These are phyloP conservation scores for Colletotrichum sp. DNA, from an alignment of 2,329 filamentous ascomycete genomes.

Conservation along the genomic window DNA sequence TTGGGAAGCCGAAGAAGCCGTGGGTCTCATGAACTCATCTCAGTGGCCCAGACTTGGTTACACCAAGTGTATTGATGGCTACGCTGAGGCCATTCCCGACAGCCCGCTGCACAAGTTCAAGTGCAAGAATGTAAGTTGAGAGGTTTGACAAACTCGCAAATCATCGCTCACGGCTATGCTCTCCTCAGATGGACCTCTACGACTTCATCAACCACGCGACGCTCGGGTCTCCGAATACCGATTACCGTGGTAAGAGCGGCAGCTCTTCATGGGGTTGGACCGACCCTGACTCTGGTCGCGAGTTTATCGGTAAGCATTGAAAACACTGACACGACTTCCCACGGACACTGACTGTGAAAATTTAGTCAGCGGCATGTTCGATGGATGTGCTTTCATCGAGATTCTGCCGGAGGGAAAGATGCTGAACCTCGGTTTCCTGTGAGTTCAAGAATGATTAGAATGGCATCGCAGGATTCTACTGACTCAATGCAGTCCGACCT, in stretches of 20 bases:
- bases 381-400: slow-evolving; percentile 51
- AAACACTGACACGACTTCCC: no score
- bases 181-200: slow-evolving; percentile 47
- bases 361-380: slow-evolving; percentile 30
- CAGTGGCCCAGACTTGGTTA: slow-evolving; percentile 26
- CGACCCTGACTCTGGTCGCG: slow-evolving; percentile 37
- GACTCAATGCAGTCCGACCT: slow-evolving; percentile 6
- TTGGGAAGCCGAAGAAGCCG: slow-evolving; percentile 23
- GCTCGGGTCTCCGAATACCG: slow-evolving; percentile 45
- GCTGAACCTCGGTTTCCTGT: slow-evolving; percentile 46
- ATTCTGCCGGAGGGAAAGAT: slow-evolving; percentile 44
- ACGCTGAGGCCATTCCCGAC: slow-evolving; percentile 23
- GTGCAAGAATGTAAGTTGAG: slow-evolving; percentile 23
- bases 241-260: slow-evolving; percentile 26
- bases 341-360: background rate
- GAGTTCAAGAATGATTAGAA: background rate
- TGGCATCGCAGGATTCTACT: background rate
- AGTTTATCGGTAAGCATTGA: slow-evolving; percentile 11
- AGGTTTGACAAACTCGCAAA: background rate
- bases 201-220: slow-evolving; percentile 58
- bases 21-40: slow-evolving; percentile 25
- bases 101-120: slow-evolving; percentile 25
- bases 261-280: slow-evolving; percentile 47
- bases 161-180: rapidly evolving
- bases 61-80: slow-evolving; percentile 26